A percentile compares a stretch with the other conserved stretches of the same genome.
phyloP scores from a whole-genome alignment of 208 protist genomes.

The Acanthamoeba castellanii region DNA sequence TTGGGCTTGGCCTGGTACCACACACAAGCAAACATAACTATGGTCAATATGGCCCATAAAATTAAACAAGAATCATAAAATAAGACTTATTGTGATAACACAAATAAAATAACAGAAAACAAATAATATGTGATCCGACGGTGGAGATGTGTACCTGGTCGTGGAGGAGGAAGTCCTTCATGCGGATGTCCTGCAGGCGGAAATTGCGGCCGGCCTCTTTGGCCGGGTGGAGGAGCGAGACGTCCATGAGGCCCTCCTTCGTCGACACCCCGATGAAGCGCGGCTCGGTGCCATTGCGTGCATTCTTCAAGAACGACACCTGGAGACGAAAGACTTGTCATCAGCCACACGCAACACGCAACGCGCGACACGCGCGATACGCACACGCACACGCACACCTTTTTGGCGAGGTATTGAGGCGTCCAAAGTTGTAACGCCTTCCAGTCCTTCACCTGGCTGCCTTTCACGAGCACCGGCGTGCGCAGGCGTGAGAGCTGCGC shows the following conservation, averaged over 20 bases:
- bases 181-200: background rate
- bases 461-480: background rate
- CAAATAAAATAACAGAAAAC: background rate
- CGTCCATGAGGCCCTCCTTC: constrained; percentile 29
- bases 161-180: constrained; percentile 25
- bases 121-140: background rate
- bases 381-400: background rate
- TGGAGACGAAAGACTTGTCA: background rate
- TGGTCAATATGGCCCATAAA: background rate
- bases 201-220: background rate
- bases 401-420: background rate
- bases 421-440: background rate
- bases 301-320: background rate
- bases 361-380: background rate
- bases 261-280: constrained; percentile 7
- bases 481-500: background rate
- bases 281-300: constrained; percentile 18
- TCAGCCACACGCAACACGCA: background rate
- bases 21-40: too few relatives aligned
- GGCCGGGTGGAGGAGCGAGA: background rate
- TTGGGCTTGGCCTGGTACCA: background rate
- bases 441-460: background rate
- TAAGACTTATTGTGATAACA: too few relatives aligned
- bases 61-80: too few relatives aligned
- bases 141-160: background rate